phyloP scores from a whole-genome alignment of 306 rosid species.

The Lagenaria siceraria region DNA sequence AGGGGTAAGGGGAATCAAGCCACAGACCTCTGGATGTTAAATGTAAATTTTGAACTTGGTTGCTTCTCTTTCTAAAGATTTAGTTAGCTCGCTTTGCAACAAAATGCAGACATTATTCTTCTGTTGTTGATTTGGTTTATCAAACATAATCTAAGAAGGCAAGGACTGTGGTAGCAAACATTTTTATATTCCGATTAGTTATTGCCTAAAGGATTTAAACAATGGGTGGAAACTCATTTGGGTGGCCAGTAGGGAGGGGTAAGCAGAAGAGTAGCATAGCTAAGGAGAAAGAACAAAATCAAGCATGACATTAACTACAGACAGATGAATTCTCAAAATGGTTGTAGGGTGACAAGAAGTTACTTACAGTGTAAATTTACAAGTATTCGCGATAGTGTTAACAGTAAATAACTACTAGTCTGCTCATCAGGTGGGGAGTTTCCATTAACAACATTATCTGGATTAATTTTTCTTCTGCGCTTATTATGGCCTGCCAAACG shows the following conservation, averaged over 20 bases:
- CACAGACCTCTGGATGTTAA: too few relatives aligned
- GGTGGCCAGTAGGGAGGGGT: background rate
- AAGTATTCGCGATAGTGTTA: conserved; percentile 61
- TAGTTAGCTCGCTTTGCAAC: background rate
- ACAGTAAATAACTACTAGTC: conserved; percentile 53
- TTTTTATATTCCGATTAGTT: background rate
- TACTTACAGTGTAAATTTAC: conserved; percentile 65
- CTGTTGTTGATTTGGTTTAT: background rate
- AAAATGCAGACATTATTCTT: background rate
- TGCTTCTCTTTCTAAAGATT: background rate
- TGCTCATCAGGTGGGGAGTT: conserved; percentile 50
- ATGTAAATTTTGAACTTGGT: background rate
- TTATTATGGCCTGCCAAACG: conserved; percentile 82
- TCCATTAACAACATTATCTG: conserved; percentile 49
- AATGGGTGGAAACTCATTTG: background rate
- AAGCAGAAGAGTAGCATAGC: background rate
- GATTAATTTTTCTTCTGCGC: conserved; percentile 74
- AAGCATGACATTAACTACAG: background rate
- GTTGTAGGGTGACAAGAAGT: background rate
- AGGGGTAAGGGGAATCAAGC: too few relatives aligned
- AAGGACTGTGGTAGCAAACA: background rate
- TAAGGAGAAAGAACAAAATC: conserved; percentile 4
- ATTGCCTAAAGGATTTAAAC: background rate
- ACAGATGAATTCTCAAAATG: conserved; percentile 2
- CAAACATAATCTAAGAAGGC: background rate